Conservation (phyloP, 257 asterid genomes). For the Salvia rosmarinus region DNA sequence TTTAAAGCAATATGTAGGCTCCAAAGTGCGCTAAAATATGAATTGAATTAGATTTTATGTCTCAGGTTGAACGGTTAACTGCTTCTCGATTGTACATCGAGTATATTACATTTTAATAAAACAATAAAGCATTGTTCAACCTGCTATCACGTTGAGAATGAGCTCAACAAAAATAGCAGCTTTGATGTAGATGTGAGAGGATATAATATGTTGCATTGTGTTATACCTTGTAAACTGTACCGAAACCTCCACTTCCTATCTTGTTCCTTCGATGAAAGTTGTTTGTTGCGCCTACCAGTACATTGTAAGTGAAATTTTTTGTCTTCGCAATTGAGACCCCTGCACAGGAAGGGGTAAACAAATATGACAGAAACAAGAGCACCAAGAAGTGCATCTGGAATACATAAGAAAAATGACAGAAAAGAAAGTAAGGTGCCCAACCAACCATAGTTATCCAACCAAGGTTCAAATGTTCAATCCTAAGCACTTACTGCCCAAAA, state of each 20-base stretch:
- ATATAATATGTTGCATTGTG: conserved; percentile 26
- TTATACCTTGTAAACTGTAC: conserved; percentile 86
- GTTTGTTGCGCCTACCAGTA: conserved; percentile 65
- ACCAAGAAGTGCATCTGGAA: conserved; percentile 8
- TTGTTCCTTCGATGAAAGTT: conserved; percentile 65
- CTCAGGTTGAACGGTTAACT: conserved; percentile 1
- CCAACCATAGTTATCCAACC: conserved; percentile 17
- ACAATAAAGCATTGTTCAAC: conserved; percentile 1
- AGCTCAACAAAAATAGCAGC: conserved; percentile 28
- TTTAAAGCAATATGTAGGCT: conserved; percentile 24
- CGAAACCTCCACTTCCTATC: conserved; percentile 94
- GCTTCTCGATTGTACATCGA: conserved; percentile 17
- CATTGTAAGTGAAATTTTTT: conserved; percentile 64
- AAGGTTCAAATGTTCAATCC: background rate
- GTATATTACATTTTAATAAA: conserved; percentile 15
- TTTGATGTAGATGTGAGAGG: conserved; percentile 8
- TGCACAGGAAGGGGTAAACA: conserved; percentile 41
- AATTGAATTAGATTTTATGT: conserved; percentile 2
- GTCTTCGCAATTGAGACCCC: conserved; percentile 51
- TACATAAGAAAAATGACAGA: background rate
- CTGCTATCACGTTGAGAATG: conserved; percentile 9
- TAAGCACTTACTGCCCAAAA: background rate
- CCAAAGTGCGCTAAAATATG: conserved; percentile 13
- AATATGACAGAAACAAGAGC: conserved; percentile 29
- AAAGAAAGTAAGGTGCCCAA: conserved; percentile 13